phyloP scores from a whole-genome alignment of 1,139 yeast species.

The Lodderomyces theae region DNA sequence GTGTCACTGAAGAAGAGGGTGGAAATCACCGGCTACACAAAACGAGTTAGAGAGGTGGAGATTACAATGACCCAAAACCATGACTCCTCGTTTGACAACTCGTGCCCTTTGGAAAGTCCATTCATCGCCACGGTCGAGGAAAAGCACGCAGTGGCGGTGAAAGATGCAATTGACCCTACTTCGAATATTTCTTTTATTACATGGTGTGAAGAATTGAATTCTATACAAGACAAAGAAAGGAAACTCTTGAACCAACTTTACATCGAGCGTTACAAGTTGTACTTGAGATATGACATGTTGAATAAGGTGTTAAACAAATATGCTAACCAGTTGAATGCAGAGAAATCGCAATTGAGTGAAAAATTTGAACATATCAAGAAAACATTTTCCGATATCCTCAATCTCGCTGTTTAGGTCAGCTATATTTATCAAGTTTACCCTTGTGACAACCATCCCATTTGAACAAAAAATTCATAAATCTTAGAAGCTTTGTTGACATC shows the following conservation, averaged over 20 bases:
- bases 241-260: slow-evolving; percentile 29
- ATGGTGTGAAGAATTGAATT: slow-evolving; percentile 1
- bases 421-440: slow-evolving; percentile 22
- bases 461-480: slow-evolving; percentile 87
- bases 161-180: background rate
- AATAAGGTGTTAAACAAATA: slow-evolving; percentile 30
- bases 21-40: background rate
- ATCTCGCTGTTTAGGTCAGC: background rate
- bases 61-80: slow-evolving; percentile 1
- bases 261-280: slow-evolving; percentile 34
- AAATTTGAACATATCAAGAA: slow-evolving; percentile 4
- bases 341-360: slow-evolving; percentile 4
- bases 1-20: background rate
- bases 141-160: background rate
- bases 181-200: background rate
- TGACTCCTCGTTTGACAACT: background rate
- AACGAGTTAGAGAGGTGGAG: background rate
- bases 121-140: background rate
- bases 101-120: background rate
- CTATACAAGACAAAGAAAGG: slow-evolving; percentile 8
- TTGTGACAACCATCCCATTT: slow-evolving; percentile 78
- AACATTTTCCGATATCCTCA: slow-evolving; percentile 1
- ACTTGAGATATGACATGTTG: slow-evolving; percentile 28
- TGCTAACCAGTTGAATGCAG: slow-evolving; percentile 19
- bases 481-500: slow-evolving; percentile 85